phyloP scores from a whole-genome alignment of 371 early-diverging fungal species.

The Astathelohania contejeani region DNA sequence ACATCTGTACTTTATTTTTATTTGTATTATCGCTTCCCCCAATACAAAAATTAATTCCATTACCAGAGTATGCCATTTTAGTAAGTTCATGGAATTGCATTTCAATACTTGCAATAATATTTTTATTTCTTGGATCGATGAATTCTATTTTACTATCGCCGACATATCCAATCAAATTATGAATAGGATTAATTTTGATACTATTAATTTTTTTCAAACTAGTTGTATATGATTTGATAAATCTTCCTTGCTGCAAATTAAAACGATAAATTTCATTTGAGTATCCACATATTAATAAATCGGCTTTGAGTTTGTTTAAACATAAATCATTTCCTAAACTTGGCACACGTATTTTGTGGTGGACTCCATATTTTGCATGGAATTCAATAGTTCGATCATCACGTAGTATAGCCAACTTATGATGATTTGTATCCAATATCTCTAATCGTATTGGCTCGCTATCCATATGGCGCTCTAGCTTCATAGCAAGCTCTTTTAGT shows the following conservation, averaged over 20 bases:
- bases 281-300: slow-evolving; percentile 67
- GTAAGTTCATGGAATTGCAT: slow-evolving; percentile 54
- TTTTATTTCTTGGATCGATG: slow-evolving; percentile 35
- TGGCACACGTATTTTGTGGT: slow-evolving; percentile 80
- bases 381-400: slow-evolving; percentile 81
- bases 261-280: slow-evolving; percentile 69
- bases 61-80: slow-evolving; percentile 61
- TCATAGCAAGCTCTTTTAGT: slow-evolving; percentile 71
- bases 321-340: slow-evolving; percentile 71
- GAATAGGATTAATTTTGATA: slow-evolving; percentile 65
- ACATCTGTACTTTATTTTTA: slow-evolving; percentile 70
- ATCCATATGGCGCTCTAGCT: slow-evolving; percentile 87
- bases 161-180: slow-evolving; percentile 73
- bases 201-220: slow-evolving; percentile 56
- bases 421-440: slow-evolving; percentile 86
- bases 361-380: slow-evolving; percentile 79
- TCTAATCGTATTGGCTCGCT: slow-evolving; percentile 58
- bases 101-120: slow-evolving; percentile 30
- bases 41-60: slow-evolving; percentile 70
- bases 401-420: slow-evolving; percentile 75
- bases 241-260: slow-evolving; percentile 80
- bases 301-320: slow-evolving; percentile 74
- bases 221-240: slow-evolving; percentile 64
- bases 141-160: slow-evolving; percentile 60
- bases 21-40: too few species aligned